Evolutionary conservation across 2,329 filamentous ascomycete species (phyloP).

Genomic region (Tricladium varicosporioides): DNA sequence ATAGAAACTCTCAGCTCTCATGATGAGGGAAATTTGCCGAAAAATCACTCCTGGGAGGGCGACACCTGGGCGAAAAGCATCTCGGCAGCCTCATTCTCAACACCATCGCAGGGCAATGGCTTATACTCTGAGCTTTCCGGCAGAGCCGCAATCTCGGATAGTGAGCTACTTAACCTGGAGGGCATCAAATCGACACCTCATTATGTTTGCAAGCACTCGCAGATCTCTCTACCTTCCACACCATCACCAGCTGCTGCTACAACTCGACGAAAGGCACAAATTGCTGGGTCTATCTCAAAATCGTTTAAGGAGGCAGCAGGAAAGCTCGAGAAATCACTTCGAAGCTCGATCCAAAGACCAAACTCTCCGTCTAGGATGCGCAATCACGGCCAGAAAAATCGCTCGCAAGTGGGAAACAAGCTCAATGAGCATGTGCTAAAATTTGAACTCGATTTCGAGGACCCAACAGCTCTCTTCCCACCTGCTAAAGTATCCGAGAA

Average conservation of each 20-base stretch:
- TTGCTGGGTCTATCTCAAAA: slow-evolving; percentile 44
- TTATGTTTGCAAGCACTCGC: slow-evolving; percentile 16
- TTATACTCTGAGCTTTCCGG: slow-evolving; percentile 29
- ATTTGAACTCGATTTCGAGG: slow-evolving; percentile 47
- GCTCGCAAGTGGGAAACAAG: slow-evolving; percentile 50
- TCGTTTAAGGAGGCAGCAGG: slow-evolving; percentile 40
- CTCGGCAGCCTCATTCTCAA: slow-evolving; percentile 19
- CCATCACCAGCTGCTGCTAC: slow-evolving; percentile 17
- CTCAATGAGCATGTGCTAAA: slow-evolving; percentile 41
- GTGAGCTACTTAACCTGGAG: slow-evolving; percentile 32
- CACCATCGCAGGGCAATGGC: slow-evolving; percentile 11
- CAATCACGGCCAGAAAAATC: slow-evolving; percentile 42
- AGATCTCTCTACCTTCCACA: slow-evolving; percentile 25
- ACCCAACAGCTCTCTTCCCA: slow-evolving; percentile 38
- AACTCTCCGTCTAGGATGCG: slow-evolving; percentile 28
- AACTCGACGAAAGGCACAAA: slow-evolving; percentile 23
- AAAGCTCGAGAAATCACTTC: slow-evolving; percentile 28
- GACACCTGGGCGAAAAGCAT: slow-evolving; percentile 17
- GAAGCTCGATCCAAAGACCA: slow-evolving; percentile 40
- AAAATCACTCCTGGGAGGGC: slow-evolving; percentile 15
- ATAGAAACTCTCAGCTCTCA: slow-evolving; percentile 19
- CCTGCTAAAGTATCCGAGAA: background rate
- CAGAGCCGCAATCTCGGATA: slow-evolving; percentile 33
- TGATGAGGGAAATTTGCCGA: slow-evolving; percentile 13
- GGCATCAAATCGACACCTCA: slow-evolving; percentile 29